Evolutionary conservation across 768 basidiomycete genomes (phyloP), one percentile per base, ranked within the genome.

Genomic region (Steccherinum ochraceum): DNA sequence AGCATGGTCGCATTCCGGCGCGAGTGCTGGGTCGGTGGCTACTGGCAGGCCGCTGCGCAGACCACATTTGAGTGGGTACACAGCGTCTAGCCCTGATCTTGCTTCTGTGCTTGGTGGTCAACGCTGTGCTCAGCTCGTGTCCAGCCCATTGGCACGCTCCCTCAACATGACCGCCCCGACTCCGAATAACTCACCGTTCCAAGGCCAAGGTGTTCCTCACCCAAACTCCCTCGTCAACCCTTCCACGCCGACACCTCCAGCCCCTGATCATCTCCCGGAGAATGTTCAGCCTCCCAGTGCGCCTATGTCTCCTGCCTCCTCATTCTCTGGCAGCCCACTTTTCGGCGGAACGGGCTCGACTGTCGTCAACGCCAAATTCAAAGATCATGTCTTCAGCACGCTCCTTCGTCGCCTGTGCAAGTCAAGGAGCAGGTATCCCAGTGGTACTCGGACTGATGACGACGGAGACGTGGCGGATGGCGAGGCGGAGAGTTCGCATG

Each of bases 321-420:
- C 43, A 3, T 30, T 44, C 40, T 12, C 16, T 41, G 47, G 41
- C 19, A 46, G 43, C 19, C 46, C 46, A 43, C 79, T 78, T 73
- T 93, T 93, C 58, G 90, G 87, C 26, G 95, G 94, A 2, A 89
- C 86, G 2, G 95, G 95, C 1, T 91, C 89, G 12, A 98, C 96
- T 4, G 79, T 84, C 48, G 93, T 97, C 53, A 98, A 99, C 66
- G 92, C 88, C 35, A 89, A 82, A 64, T 72, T 99, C 52, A 94
- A 93, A 68, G 93, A 98, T 62, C 93, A 95, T 58, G 92, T 99
- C 43, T 95, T 99, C 64, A 88, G 81, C 53, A 88, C 89, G 16
- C 83, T 98, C 25, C 72, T 97, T 54, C 81, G 84, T 45, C 76
- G 89, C 52, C 79, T 92, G 52, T 76, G 78, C 35, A 78, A 80